A percentile compares a stretch with the other conserved stretches of the same genome.
Evolutionary conservation across 2,329 filamentous ascomycete genomes (phyloP).

Genomic region (Xylaria arbuscula): DNA sequence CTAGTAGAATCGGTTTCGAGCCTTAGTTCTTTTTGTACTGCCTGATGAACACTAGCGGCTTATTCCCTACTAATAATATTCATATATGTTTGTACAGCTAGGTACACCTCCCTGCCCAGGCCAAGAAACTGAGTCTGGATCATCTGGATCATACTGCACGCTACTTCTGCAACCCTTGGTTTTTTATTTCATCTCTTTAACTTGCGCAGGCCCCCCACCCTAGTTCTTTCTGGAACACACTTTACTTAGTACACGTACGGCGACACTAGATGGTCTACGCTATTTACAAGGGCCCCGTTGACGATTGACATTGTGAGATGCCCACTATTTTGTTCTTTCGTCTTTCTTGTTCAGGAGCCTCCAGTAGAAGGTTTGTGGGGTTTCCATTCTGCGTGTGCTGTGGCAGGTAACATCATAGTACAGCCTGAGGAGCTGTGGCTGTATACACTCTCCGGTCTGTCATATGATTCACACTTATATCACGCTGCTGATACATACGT

Average conservation of each 20-base stretch:
- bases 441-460: not conserved
- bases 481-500: not conserved
- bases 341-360: slow-evolving; percentile 16
- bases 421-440: not conserved
- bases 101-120: not conserved
- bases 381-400: slow-evolving; percentile 9
- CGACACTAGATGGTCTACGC: not conserved
- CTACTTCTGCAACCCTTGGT: slow-evolving; percentile 9
- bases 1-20: slow-evolving; percentile 12
- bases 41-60: no score
- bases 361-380: slow-evolving; percentile 20
- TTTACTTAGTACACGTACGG: not conserved
- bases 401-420: slow-evolving; percentile 8
- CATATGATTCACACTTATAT: not conserved
- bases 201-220: slow-evolving; percentile 11
- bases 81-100: not conserved
- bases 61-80: not conserved
- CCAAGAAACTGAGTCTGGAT: not conserved
- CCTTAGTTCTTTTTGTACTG: not conserved
- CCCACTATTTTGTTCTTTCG: slow-evolving; percentile 20
- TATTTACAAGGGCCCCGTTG: slow-evolving; percentile 4
- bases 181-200: not conserved
- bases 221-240: slow-evolving; percentile 26
- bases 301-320: not conserved
- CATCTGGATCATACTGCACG: not conserved